These are phyloP conservation scores for Lyophyllum semitale DNA, from an alignment of 768 basidiomycete species.

Conservation along the genomic window DNA sequence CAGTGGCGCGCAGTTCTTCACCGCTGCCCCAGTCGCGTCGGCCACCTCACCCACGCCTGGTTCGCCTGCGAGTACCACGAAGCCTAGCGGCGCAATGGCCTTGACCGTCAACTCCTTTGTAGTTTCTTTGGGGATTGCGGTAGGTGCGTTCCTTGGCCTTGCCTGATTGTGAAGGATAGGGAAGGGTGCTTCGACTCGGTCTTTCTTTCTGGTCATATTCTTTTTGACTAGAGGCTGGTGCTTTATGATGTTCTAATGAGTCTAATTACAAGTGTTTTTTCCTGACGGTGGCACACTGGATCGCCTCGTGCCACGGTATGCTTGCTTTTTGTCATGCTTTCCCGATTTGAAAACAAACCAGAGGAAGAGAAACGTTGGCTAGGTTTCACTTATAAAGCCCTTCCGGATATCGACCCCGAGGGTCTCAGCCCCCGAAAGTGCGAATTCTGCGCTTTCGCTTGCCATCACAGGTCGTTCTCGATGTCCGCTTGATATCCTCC, in stretches of 20 bases:
- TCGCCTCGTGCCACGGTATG: too few species aligned
- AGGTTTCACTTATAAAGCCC: too few species aligned
- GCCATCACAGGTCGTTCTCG: too few species aligned
- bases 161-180: neutral
- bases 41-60: slow-evolving; percentile 4
- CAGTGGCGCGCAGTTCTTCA: slow-evolving; percentile 30
- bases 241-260: neutral
- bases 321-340: too few species aligned
- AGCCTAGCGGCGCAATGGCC: slow-evolving; percentile 1
- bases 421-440: too few species aligned
- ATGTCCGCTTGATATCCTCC: too few species aligned
- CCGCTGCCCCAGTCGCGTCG: slow-evolving; percentile 21
- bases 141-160: slow-evolving; percentile 1
- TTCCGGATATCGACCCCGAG: too few species aligned
- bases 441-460: too few species aligned
- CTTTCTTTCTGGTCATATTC: neutral
- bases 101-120: neutral
- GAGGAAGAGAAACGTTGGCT: too few species aligned
- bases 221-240: neutral
- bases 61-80: neutral
- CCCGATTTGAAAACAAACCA: too few species aligned
- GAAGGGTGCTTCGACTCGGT: neutral
- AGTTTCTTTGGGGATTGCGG: neutral
- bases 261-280: neutral
- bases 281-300: neutral